Evolutionary conservation across 2,329 filamentous ascomycete species (phyloP), one percentile per base, ranked within the genome.

Genomic region (Colletotrichum coccodes): DNA sequence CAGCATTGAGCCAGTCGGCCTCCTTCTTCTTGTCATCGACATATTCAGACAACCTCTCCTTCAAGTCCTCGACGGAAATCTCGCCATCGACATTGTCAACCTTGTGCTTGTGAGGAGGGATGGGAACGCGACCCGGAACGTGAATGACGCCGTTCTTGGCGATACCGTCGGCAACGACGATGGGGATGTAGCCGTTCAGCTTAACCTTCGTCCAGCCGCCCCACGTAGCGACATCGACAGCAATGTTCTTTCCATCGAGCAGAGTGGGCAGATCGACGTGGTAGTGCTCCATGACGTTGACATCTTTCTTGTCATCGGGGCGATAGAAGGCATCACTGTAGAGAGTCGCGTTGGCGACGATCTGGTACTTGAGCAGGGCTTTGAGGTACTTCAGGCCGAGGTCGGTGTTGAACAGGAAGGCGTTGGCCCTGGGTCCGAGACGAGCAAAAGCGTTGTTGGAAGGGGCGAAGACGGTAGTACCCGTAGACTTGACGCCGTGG

Each of bases 281-380:
- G 77, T 85, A 89, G 73, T 90, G 86, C 56, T 85, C 84, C 64
- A 82, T 79, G 26, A 80, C 77, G 3, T 74, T 74, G 4, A 60
- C 70, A 14, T 74, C 75, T 47, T 78, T 74, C 1, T 75, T 73
- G 0, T 78, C 73, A n/a, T 75, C 77, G 3, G 74, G 74, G 12
- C 86, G 85, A 81, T 94, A 96, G 76, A 91, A 93, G 6, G 91
- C 92, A 76, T 97, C 95, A 6, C 91, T 93, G 84, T 97, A 98
- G 0, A 97, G 82, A 0, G 92, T 95, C 68, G 90, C 86, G 75
- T 93, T 89, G 47, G 90, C 86, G 1, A 92, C 91, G 56, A 95
- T 86, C 75, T 95, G 92, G 77, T 97, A 97, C 81, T 93, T 85
- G 18, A 97, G 84, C 52, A 97, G 82, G 0, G 93, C 93, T 72